phyloP scores from a whole-genome alignment of 2,329 filamentous ascomycete species.

The Fusarium mangiferae region DNA sequence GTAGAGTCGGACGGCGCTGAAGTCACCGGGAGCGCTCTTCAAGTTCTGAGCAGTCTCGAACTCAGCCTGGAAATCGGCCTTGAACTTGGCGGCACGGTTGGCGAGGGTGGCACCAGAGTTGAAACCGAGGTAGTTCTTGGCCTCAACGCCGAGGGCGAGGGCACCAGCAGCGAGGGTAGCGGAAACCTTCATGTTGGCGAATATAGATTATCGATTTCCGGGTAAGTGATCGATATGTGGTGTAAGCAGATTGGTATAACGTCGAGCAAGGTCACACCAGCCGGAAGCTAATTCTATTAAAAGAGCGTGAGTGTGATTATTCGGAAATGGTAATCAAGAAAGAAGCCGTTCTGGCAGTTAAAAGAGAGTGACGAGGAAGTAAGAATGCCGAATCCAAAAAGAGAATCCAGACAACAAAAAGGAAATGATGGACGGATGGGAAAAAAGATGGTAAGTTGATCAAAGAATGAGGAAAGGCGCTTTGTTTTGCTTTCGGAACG shows the following conservation, averaged over 20 bases:
- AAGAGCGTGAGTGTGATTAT: slow-evolving; percentile 27
- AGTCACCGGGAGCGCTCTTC: slow-evolving; percentile 59
- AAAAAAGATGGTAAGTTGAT: slow-evolving; percentile 12
- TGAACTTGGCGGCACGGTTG: slow-evolving; percentile 63
- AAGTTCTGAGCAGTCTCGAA: slow-evolving; percentile 54
- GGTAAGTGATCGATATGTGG: slow-evolving; percentile 18
- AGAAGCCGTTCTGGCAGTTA: slow-evolving; percentile 27
- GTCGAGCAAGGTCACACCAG: slow-evolving; percentile 25
- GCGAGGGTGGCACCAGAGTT: slow-evolving; percentile 61
- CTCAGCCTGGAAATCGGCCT: slow-evolving; percentile 60
- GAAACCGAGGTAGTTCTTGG: slow-evolving; percentile 64
- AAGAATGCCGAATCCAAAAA: slow-evolving; percentile 34
- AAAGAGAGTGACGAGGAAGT: slow-evolving; percentile 42
- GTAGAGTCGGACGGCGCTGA: slow-evolving; percentile 72
- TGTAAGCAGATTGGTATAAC: slow-evolving; percentile 25
- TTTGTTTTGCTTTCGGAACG: slow-evolving; percentile 37
- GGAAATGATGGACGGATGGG: slow-evolving; percentile 20
- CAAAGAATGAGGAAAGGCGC: slow-evolving; percentile 29
- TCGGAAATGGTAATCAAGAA: slow-evolving; percentile 28
- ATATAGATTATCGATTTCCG: slow-evolving; percentile 21
- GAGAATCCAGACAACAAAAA: slow-evolving; percentile 25
- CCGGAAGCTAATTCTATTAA: slow-evolving; percentile 29
- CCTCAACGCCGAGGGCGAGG: slow-evolving; percentile 54
- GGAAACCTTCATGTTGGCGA: slow-evolving; percentile 56
- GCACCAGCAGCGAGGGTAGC: slow-evolving; percentile 51